A percentile compares a stretch with the other conserved stretches of the same genome.
These are phyloP conservation scores for Alternaria sp. DNA, from an alignment of 2,329 filamentous ascomycete species.

Conservation along the genomic window DNA sequence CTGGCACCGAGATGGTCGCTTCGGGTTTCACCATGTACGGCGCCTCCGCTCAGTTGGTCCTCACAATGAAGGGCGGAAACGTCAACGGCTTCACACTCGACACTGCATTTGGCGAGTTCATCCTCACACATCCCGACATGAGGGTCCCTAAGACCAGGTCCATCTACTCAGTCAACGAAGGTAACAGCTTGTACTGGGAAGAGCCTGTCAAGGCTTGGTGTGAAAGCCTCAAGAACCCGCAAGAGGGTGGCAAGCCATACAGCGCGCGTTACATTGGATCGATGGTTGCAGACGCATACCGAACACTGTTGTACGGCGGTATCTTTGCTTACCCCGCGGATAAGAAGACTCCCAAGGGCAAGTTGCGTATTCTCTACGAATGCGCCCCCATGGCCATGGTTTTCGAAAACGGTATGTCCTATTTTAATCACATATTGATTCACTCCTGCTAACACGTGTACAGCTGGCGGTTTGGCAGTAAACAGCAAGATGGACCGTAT, in stretches of 20 bases:
- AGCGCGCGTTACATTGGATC: slow-evolving; percentile 93
- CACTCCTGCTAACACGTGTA: slow-evolving; percentile 22
- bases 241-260: slow-evolving; percentile 83
- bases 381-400: slow-evolving; percentile 99
- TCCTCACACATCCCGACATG: slow-evolving; percentile 97
- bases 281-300: slow-evolving; percentile 99
- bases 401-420: slow-evolving; percentile 90
- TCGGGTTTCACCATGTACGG: slow-evolving; percentile 99
- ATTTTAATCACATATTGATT: background rate
- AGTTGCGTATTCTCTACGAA: slow-evolving; percentile 96
- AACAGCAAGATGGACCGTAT: slow-evolving; percentile 92
- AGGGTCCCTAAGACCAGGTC: slow-evolving; percentile 77
- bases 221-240: slow-evolving; percentile 83
- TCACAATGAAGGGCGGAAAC: slow-evolving; percentile 90
- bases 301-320: slow-evolving; percentile 92
- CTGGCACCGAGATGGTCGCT: slow-evolving; percentile 90
- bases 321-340: slow-evolving; percentile 98
- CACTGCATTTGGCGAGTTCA: slow-evolving; percentile 96
- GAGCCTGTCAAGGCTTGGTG: slow-evolving; percentile 88
- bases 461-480: slow-evolving; percentile 90
- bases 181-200: slow-evolving; percentile 96
- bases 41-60: slow-evolving; percentile 92
- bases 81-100: slow-evolving; percentile 99
- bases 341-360: slow-evolving; percentile 98
- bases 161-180: slow-evolving; percentile 99